A percentile compares a stretch with the other conserved stretches of the same genome.
Conservation (phyloP, 2,329 filamentous ascomycete genomes). For the Fonsecaea nubica region DNA sequence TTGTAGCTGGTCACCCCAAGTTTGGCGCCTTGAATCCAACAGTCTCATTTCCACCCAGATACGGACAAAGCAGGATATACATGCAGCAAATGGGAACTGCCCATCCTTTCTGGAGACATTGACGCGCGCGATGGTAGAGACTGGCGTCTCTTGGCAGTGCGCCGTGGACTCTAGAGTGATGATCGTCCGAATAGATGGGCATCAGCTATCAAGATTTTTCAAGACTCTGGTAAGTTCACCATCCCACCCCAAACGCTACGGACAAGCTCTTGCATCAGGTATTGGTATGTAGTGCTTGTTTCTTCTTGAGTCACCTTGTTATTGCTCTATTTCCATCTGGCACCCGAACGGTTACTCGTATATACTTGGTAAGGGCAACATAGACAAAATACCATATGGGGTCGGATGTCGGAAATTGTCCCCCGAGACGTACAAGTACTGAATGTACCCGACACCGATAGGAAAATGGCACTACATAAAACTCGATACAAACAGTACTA, state of each 20-base stretch:
- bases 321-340: neutral
- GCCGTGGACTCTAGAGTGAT: neutral
- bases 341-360: neutral
- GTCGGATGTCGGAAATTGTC: slow-evolving; percentile 1
- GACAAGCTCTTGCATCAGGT: neutral
- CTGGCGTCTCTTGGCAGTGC: neutral
- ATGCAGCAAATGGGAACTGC: neutral
- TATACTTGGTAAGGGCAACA: too few species aligned
- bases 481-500: neutral
- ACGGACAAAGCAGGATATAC: neutral
- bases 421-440: neutral
- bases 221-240: neutral
- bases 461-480: neutral
- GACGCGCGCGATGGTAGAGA: neutral
- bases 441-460: neutral
- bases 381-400: neutral
- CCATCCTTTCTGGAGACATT: neutral
- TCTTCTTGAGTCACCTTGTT: neutral
- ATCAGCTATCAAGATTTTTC: neutral
- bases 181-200: neutral
- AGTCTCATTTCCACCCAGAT: neutral
- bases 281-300: neutral
- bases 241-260: neutral
- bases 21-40: neutral
- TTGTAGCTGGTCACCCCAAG: neutral